Conservation (phyloP, 2,329 filamentous ascomycete species). For the Penicillium sp. region DNA sequence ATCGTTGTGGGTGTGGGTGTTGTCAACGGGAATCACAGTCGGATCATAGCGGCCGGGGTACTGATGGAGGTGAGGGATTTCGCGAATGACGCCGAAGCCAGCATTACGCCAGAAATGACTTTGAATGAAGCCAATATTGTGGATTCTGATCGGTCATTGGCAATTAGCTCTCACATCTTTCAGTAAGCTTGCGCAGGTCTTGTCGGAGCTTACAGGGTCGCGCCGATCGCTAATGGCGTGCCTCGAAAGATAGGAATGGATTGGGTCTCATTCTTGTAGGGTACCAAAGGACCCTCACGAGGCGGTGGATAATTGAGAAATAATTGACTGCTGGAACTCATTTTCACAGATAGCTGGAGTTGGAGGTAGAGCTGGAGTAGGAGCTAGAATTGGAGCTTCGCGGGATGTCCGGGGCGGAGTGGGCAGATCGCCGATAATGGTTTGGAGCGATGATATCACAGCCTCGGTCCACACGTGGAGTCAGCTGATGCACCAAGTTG, state of each 20-base stretch:
- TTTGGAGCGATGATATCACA: slow-evolving; percentile 13
- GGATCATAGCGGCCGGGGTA: slow-evolving; percentile 61
- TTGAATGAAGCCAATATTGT: slow-evolving; percentile 65
- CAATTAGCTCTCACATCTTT: background rate
- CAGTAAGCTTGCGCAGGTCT: background rate
- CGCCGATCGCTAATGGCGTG: slow-evolving; percentile 63
- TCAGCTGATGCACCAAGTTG: slow-evolving; percentile 10
- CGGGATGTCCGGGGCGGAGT: slow-evolving; percentile 3
- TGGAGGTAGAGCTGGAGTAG: background rate
- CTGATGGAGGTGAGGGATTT: slow-evolving; percentile 58
- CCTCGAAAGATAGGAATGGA: slow-evolving; percentile 75
- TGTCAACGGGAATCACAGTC: slow-evolving; percentile 56
- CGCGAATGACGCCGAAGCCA: slow-evolving; percentile 63
- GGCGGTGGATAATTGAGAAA: slow-evolving; percentile 45
- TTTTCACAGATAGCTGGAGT: slow-evolving; percentile 13
- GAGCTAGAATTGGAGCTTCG: background rate
- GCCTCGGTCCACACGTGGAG: slow-evolving; percentile 22
- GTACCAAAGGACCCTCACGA: slow-evolving; percentile 44
- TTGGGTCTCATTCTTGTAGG: slow-evolving; percentile 56
- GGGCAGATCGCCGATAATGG: slow-evolving; percentile 1
- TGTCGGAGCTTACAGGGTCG: slow-evolving; percentile 60
- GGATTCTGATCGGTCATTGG: slow-evolving; percentile 50
- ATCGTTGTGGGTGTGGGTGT: slow-evolving; percentile 15
- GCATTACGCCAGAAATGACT: slow-evolving; percentile 73
- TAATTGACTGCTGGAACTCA: slow-evolving; percentile 24